Conservation (phyloP, 1,139 yeast genomes). For the Suhomyces choctaworum region DNA sequence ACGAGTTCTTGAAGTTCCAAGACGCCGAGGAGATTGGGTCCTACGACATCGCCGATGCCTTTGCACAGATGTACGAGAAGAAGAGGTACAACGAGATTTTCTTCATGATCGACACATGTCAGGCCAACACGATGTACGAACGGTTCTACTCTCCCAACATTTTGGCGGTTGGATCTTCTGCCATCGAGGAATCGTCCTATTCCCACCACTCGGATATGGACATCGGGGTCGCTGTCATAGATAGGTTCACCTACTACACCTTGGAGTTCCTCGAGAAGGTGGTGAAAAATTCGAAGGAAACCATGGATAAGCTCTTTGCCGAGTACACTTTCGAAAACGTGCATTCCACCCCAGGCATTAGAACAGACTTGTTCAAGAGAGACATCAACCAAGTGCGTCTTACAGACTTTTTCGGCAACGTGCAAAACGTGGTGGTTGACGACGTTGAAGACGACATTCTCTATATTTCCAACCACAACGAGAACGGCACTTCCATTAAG, state of each 20-base stretch:
- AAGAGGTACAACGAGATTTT: conserved; percentile 91
- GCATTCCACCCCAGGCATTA: conserved; percentile 89
- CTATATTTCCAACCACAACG: conserved; percentile 31
- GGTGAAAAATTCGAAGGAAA: conserved; percentile 68
- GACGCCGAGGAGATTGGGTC: conserved; percentile 98
- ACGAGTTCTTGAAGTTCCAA: conserved; percentile 93
- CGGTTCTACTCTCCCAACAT: conserved; percentile 91
- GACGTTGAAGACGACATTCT: conserved; percentile 49
- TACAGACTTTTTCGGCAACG: conserved; percentile 94
- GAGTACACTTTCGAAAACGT: conserved; percentile 82
- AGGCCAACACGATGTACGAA: conserved; percentile 96
- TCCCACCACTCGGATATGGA: conserved; percentile 96
- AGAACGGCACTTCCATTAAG: conserved; percentile 16
- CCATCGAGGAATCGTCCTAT: conserved; percentile 83
- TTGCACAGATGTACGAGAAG: conserved; percentile 96
- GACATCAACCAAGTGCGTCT: conserved; percentile 69
- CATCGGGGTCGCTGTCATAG: conserved; percentile 97
- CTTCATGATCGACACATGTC: conserved; percentile 98
- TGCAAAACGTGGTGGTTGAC: conserved; percentile 78
- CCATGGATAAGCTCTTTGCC: conserved; percentile 80
- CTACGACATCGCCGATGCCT: conserved; percentile 94
- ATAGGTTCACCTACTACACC: conserved; percentile 89
- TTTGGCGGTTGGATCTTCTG: conserved; percentile 92
- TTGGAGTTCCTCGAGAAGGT: conserved; percentile 84
- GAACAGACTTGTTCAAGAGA: conserved; percentile 74